phyloP scores from a whole-genome alignment of 2,329 filamentous ascomycete genomes.

The Corynespora cassiicola region DNA sequence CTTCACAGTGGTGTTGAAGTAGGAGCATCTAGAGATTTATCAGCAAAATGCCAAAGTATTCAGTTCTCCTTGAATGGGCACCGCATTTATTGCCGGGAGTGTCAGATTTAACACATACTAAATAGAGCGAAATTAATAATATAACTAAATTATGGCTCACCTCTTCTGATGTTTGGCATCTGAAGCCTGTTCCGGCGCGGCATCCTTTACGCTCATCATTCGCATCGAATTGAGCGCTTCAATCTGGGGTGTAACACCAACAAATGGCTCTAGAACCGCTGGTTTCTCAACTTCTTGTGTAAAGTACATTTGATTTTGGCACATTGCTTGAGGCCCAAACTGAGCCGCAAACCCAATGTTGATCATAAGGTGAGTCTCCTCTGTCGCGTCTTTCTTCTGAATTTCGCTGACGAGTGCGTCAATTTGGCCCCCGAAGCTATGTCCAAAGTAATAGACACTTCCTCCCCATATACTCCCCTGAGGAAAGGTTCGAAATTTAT shows the following conservation, averaged over 20 bases:
- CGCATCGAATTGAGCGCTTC: constrained; percentile 17
- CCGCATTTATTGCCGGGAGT: not conserved
- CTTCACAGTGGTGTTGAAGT: constrained; percentile 17
- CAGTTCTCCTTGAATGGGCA: not conserved
- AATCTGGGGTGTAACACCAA: constrained; percentile 11
- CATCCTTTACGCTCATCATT: constrained; percentile 14
- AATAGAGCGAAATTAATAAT: constrained; percentile 1
- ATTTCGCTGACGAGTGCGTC: constrained; percentile 26
- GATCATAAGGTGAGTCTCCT: constrained; percentile 12
- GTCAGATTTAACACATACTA: not conserved
- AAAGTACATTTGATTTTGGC: constrained; percentile 12
- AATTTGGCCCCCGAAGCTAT: constrained; percentile 8
- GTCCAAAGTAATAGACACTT: constrained; percentile 14
- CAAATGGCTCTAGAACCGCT: constrained; percentile 11
- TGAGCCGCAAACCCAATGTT: constrained; percentile 11
- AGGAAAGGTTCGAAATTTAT: constrained; percentile 20
- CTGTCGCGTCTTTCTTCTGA: constrained; percentile 35
- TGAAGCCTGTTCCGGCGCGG: constrained; percentile 14
- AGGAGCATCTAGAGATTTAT: constrained; percentile 11
- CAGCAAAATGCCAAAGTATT: too few species aligned
- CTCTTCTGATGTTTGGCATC: constrained; percentile 6
- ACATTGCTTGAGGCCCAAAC: constrained; percentile 8
- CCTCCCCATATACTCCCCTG: constrained; percentile 23
- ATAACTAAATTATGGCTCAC: not conserved
- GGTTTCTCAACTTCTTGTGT: constrained; percentile 12